Base-by-base conservation (phyloP, 2,329 filamentous ascomycete genomes). In the Cladorrhinum sp. region DNA sequence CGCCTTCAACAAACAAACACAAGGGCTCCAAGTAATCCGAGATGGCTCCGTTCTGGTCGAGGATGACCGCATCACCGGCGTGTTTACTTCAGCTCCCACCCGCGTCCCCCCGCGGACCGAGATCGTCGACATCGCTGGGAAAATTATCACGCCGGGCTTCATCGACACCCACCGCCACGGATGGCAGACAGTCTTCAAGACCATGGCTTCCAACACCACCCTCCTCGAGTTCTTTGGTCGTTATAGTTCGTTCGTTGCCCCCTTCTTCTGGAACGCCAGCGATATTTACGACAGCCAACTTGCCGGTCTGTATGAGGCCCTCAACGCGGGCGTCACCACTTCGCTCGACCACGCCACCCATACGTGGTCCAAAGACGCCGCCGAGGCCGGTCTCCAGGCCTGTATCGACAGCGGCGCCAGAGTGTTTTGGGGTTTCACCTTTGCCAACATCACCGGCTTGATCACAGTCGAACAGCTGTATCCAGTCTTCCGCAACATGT, bases 131-230 rank as follows among this genome's bases (percentile, higher is more conserved):
- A 78, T 77, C 41, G 75, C 74, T 0, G 73, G 77, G 56, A 81
- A 82, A 65, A 85, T 84, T 60, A 73, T 85, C 55, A 77, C 77
- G 0, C 80, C 82, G 0, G 82, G 83, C 8, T 84, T 85, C 68
- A 73, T 85, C 60, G 80, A 85, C 68, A 85, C 81, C 0, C 83
- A 85, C 64, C 77, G 78, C 1, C 81, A 84, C 62, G 75, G 78
- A 0, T 84, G 82, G 83, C 81, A 85, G 66, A 84, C 83, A 0
- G 79, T 75, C 9, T 77, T 79, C 65, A 82, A 81, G 65, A 84
- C 82, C 0, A 65, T 85, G 1, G 78, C 64, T 1, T 78, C 81
- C 7, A 83, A 85, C 65, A 79, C 78, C 0, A 80, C 75, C 0
- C 69, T 84, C 16, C 70, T 76, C 4, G 75, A 81, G 50, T 85